phyloP scores from a whole-genome alignment of 768 basidiomycete species.

The Infundibulicybe gibba region DNA sequence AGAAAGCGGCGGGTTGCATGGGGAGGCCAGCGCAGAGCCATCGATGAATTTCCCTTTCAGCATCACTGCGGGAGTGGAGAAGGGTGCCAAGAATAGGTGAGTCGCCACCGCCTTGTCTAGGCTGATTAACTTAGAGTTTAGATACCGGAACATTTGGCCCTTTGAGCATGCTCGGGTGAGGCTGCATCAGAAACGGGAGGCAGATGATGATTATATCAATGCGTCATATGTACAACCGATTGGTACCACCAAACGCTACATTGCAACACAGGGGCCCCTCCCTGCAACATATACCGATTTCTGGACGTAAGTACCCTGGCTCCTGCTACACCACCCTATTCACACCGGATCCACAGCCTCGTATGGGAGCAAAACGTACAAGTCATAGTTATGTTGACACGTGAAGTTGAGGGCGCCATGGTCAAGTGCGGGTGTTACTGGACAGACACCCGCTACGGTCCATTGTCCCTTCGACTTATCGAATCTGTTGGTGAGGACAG shows the following conservation, averaged over 20 bases:
- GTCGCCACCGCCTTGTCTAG: conserved; percentile 6
- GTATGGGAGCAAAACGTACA: conserved; percentile 94
- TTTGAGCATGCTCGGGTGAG: conserved; percentile 93
- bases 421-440: conserved; percentile 94
- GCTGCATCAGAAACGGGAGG: conserved; percentile 35
- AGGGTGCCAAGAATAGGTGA: conserved; percentile 89
- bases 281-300: conserved; percentile 89
- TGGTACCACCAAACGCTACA: conserved; percentile 79
- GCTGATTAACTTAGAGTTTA: conserved; percentile 20
- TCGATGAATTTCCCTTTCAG: conserved; percentile 70
- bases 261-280: conserved; percentile 94
- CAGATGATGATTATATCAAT: conserved; percentile 88
- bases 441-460: conserved; percentile 67
- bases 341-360: conserved; percentile 40
- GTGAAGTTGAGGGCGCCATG: conserved; percentile 82
- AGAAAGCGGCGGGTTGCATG: conserved; percentile 38
- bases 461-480: conserved; percentile 54
- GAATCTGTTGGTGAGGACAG: conserved; percentile 28
- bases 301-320: conserved; percentile 69
- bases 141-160: conserved; percentile 97
- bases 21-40: conserved; percentile 7
- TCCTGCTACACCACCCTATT: background rate
- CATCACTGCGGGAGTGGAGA: conserved; percentile 94
- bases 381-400: conserved; percentile 96
- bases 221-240: conserved; percentile 91